Percentiles rank a stretch among this genome's conserved stretches.
Evolutionary conservation across 1,284 basidiomycete species (phyloP).

Genomic region (Vanrija pseudolonga): DNA sequence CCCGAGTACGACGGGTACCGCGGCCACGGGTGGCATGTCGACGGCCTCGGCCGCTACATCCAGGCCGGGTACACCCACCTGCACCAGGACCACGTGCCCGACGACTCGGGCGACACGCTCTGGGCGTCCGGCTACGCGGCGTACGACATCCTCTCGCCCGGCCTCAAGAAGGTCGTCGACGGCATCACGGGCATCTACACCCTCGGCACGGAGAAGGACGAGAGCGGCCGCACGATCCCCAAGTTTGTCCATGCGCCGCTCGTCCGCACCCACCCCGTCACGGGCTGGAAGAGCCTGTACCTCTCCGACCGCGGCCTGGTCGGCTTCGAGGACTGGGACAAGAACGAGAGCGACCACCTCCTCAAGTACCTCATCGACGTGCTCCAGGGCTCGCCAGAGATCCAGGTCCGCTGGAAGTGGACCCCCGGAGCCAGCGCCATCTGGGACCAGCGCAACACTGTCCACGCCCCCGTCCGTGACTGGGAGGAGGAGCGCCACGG

Average conservation of each 20-base stretch:
- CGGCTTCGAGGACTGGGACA: slow-evolving; percentile 6
- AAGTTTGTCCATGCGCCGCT: slow-evolving; percentile 62
- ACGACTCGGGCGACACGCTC: background rate
- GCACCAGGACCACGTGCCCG: background rate
- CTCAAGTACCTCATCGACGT: slow-evolving; percentile 12
- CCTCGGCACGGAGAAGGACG: slow-evolving; percentile 67
- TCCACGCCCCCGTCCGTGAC: slow-evolving; percentile 27
- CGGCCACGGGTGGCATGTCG: no score
- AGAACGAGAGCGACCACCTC: slow-evolving; percentile 18
- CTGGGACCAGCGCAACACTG: slow-evolving; percentile 24
- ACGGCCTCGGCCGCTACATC: no score
- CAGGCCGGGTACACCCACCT: no score
- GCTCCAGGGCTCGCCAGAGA: slow-evolving; percentile 24
- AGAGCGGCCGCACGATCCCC: slow-evolving; percentile 5
- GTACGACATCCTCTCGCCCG: slow-evolving; percentile 35
- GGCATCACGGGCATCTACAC: slow-evolving; percentile 50
- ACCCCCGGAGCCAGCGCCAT: slow-evolving; percentile 21
- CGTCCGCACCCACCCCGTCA: slow-evolving; percentile 49
- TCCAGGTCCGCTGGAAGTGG: slow-evolving; percentile 28
- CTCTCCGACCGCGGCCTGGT: slow-evolving; percentile 54
- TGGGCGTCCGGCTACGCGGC: slow-evolving; percentile 54
- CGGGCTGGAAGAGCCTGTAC: slow-evolving; percentile 62
- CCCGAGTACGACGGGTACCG: slow-evolving; percentile 55
- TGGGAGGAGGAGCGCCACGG: slow-evolving; percentile 29
- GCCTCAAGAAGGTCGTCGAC: slow-evolving; percentile 24